Base-by-base conservation (phyloP, 495 filamentous ascomycete species). In the Cercophora scortea region DNA sequence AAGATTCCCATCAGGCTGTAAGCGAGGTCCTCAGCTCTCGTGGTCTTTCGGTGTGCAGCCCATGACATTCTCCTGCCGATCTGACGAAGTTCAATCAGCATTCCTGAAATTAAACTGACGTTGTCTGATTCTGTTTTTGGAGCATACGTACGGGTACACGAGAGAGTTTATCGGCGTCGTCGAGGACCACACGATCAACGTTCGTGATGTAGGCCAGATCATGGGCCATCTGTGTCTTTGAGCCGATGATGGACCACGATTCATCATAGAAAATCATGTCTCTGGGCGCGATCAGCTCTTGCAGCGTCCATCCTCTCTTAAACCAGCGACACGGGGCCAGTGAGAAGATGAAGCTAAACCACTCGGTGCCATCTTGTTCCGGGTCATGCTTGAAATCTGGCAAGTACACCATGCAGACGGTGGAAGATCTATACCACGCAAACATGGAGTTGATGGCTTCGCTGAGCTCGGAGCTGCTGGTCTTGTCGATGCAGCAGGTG, bases 401-500 rank as follows among this genome's bases (percentile, higher is more conserved):
- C 6, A 64, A 57, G 50, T 59, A 67, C 4, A 59, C 65, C 16
- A 62, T 68, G 48, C 68, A 71, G 2, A 60, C 42, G 4, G 10
- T 33, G 9, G 67, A 56, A 0, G 57, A 18, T 12, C 52, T 18
- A 17, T 71, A 71, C 69, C 63, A 72, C 4, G 40, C 45, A 49
- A 62, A 77, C 73, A 77, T 77, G 3, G 69, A 71, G 35, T 75
- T 76, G 18, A 76, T 70, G 32, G 66, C 66, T 45, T 72, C 68
- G 32, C 56, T 58, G 0, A 71, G 59, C 51, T 73, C 69, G 4
- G 64, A 62, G 25, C 70, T 73, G 47, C 63, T 66, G 8, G 47
- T 55, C 15, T 73, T 71, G 47, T 73, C 63, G 48, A 71, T 72
- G 36, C 70, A 72, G 41, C 69, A 72, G 7, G 69, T 71, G 32